These are phyloP conservation scores for Calocybe cyanea DNA, from an alignment of 768 basidiomycete genomes.

Conservation along the genomic window DNA sequence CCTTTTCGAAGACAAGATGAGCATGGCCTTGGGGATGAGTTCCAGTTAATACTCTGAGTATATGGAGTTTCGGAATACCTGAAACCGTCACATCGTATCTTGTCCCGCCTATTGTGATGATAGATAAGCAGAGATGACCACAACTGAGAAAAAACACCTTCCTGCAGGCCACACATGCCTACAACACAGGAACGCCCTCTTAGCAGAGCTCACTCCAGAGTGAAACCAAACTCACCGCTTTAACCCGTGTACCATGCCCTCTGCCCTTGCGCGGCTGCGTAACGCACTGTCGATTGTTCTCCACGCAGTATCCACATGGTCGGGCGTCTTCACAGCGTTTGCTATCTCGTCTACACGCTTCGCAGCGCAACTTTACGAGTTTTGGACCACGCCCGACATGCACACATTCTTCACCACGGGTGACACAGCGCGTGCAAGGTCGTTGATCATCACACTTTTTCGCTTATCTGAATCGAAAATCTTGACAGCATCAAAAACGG, in stretches of 20 bases:
- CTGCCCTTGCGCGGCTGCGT: conserved; percentile 48
- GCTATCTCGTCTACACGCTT: conserved; percentile 51
- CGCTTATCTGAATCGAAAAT: conserved; percentile 5
- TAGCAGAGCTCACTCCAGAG: conserved; percentile 6
- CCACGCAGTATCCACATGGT: conserved; percentile 51
- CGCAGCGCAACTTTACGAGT: conserved; percentile 56
- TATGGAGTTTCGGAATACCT: conserved; percentile 31
- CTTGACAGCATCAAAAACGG: conserved; percentile 1
- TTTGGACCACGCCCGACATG: conserved; percentile 56
- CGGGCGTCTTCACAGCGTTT: conserved; percentile 57
- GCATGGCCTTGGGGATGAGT: conserved; percentile 40
- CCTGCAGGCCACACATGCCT: conserved; percentile 66
- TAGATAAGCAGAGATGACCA: conserved; percentile 14
- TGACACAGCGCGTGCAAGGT: conserved; percentile 57
- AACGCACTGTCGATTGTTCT: conserved; percentile 43
- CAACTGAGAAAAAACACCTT: conserved; percentile 19
- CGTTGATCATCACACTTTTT: conserved; percentile 59
- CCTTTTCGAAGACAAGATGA: conserved; percentile 46
- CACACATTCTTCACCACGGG: conserved; percentile 51
- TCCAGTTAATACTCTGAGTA: not conserved
- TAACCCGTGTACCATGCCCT: conserved; percentile 59
- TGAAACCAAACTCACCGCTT: conserved; percentile 39
- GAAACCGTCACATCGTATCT: conserved; percentile 57
- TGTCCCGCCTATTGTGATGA: conserved; percentile 44
- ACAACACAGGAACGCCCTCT: conserved; percentile 11